Conservation (phyloP, 257 asterid genomes). For the Buddleja alternifolia region DNA sequence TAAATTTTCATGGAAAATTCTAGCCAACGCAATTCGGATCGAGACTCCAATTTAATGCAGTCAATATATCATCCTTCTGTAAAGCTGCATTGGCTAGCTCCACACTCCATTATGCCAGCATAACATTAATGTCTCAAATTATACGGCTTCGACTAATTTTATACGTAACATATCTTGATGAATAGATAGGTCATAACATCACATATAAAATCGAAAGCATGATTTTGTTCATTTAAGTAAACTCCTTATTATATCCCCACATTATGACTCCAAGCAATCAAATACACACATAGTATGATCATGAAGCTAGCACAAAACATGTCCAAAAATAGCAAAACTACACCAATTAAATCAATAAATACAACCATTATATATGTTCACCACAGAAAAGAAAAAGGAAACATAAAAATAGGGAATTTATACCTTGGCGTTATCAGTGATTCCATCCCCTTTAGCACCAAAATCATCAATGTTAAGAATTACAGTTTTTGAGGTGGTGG, state of each 20-base stretch:
- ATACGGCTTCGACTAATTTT: too few relatives aligned
- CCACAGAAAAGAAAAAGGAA: not conserved
- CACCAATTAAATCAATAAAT: not conserved
- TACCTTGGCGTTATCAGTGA: too few relatives aligned
- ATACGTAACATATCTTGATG: not conserved
- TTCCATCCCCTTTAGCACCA: too few relatives aligned
- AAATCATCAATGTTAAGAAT: too few relatives aligned
- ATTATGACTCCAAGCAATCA: not conserved
- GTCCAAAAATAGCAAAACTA: not conserved
- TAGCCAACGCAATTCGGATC: not conserved
- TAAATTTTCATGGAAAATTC: not conserved
- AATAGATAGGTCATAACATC: not conserved
- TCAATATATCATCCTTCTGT: not conserved
- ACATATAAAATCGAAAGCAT: not conserved
- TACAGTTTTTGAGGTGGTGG: too few relatives aligned
- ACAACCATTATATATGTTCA: not conserved
- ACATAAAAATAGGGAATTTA: too few relatives aligned
- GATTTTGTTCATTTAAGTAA: constrained; percentile 2
- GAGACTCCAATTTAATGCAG: not conserved
- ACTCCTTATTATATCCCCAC: not conserved
- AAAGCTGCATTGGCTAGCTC: not conserved
- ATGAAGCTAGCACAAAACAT: not conserved
- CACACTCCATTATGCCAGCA: not conserved
- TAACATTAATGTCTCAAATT: too few relatives aligned
- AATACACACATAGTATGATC: not conserved